These are phyloP conservation scores for Talaromyces verruculosus DNA, from an alignment of 2,329 filamentous ascomycete genomes.

Conservation along the genomic window DNA sequence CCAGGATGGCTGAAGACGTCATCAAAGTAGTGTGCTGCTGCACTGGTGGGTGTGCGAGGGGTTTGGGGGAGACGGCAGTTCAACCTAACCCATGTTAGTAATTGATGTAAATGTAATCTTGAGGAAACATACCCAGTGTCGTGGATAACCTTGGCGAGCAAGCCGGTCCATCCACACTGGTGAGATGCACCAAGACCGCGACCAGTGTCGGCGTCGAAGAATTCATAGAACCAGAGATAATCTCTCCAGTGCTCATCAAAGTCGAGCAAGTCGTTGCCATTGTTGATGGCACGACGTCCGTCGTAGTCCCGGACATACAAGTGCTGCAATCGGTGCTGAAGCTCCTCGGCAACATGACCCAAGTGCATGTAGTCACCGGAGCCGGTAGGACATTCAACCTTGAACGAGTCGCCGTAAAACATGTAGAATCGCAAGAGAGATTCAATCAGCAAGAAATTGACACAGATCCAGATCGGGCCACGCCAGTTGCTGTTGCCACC, in stretches of 20 bases:
- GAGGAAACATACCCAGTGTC: constrained; percentile 73
- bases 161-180: constrained; percentile 93
- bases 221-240: constrained; percentile 93
- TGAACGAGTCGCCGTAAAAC: constrained; percentile 85
- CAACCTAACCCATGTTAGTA: constrained; percentile 54
- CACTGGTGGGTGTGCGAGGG: constrained; percentile 78
- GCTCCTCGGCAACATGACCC: constrained; percentile 88
- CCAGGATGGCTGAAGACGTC: constrained; percentile 69
- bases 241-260: constrained; percentile 93
- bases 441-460: constrained; percentile 93
- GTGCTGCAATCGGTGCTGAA: constrained; percentile 92
- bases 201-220: constrained; percentile 90
- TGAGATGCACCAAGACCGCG: constrained; percentile 88
- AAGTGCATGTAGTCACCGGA: constrained; percentile 95
- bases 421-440: constrained; percentile 94
- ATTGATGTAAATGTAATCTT: neutral
- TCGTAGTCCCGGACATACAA: constrained; percentile 82
- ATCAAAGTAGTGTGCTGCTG: constrained; percentile 92
- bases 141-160: constrained; percentile 96
- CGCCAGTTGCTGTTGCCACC: constrained; percentile 98
- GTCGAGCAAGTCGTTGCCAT: constrained; percentile 78
- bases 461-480: constrained; percentile 91
- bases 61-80: constrained; percentile 91
- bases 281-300: constrained; percentile 84
- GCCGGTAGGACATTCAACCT: constrained; percentile 90